Evolutionary conservation across 2,329 filamentous ascomycete species (phyloP), one percentile per base, ranked within the genome.

Genomic region (Colletotrichum sp.): DNA sequence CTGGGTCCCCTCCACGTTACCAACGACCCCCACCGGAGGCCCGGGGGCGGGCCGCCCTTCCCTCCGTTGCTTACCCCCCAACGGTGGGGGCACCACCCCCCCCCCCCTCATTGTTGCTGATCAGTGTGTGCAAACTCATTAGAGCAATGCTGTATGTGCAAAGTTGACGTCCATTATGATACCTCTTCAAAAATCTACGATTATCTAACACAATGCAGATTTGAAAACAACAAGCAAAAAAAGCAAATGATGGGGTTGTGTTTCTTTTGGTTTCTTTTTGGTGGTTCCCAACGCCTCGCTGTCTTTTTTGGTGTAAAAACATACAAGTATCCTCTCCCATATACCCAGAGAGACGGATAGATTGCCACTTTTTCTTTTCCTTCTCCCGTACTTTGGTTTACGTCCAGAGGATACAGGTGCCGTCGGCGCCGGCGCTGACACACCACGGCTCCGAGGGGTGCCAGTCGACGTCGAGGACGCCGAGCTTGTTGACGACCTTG

Each of bases 381-480:
- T 21, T 21, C 10, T 52, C n/a, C 43, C 1, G 43, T 52, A 21
- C n/a, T 21, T 36, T 82, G 84, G 12, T 7, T 10, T 48, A 94
- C 83, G 93, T 95, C 96, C 96, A 99, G 83, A 99, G 86, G 81
- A 96, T 93, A 85, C 95, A 95, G 16, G 95, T 98, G 57, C 96
- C 96, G 87, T 99, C 97, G 2, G 96, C 96, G 79, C 97, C 97
- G 63, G 96, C 96, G 88, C 95, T 98, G 69, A 98, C 93, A 85
- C 95, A 94, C 97, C 97, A 99, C 3, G 96, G 95, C 85, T 99
- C 95, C 78, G 91, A 92, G 7, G 96, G 95, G 87, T 99, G 97
- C 98, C 98, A 99, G 82, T 98, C 95, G 32, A 99, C 87, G 83
- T 98, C 96, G 89, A 99, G 90, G 18, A 99, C 96, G 79, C 97